Conservation (phyloP, 768 basidiomycete species). For the Lyophyllum atratum region DNA sequence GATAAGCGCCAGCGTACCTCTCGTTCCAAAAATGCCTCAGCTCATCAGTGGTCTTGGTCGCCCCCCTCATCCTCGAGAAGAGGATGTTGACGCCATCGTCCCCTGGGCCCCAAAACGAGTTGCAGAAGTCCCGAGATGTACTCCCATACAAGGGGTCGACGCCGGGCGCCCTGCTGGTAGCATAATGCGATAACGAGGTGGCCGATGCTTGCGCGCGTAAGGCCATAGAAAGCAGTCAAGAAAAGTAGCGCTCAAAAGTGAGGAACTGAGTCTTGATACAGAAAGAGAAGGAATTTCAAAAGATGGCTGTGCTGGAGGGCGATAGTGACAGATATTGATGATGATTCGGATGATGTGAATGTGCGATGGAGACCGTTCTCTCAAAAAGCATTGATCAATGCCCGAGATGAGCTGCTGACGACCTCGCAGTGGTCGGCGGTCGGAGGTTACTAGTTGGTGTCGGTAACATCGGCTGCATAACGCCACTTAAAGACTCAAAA, state of each 20-base stretch:
- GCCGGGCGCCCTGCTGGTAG: slow-evolving; percentile 48
- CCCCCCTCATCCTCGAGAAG: slow-evolving; percentile 85
- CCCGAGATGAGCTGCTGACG: not conserved
- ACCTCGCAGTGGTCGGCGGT: not conserved
- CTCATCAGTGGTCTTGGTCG: slow-evolving; percentile 86
- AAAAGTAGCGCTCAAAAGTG: not conserved
- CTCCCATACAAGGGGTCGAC: slow-evolving; percentile 45
- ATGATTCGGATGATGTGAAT: not conserved
- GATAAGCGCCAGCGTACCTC: slow-evolving; percentile 53
- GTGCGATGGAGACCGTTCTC: not conserved
- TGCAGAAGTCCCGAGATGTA: slow-evolving; percentile 76
- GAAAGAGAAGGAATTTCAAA: not conserved
- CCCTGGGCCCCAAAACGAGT: slow-evolving; percentile 90
- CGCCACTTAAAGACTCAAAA: not conserved
- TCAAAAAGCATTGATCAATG: not conserved
- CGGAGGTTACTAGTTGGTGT: no score
- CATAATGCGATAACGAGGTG: slow-evolving; percentile 68
- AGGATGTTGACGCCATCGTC: slow-evolving; percentile 90
- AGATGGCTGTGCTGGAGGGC: slow-evolving; percentile 16
- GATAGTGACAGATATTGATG: slow-evolving; percentile 17
- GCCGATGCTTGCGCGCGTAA: slow-evolving; percentile 69
- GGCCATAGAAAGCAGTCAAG: slow-evolving; percentile 44
- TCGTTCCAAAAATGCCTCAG: slow-evolving; percentile 90
- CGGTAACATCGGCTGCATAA: no score
- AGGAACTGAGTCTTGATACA: not conserved